A percentile compares a stretch with the other conserved stretches of the same genome.
These are phyloP conservation scores for Populus hybrid DNA, from an alignment of 441 rosid genomes.

Conservation along the genomic window DNA sequence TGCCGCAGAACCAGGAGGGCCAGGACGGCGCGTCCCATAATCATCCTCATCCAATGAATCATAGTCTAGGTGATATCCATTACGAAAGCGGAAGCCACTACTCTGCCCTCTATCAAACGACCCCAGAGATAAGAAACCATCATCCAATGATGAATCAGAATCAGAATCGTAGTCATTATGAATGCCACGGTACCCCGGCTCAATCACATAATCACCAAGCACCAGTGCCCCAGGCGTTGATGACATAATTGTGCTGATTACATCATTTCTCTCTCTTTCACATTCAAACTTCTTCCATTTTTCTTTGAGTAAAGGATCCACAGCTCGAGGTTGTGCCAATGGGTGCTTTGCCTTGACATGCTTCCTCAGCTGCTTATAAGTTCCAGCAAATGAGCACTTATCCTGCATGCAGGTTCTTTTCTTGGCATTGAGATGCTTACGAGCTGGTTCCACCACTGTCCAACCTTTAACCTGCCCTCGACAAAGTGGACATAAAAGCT, in stretches of 20 bases:
- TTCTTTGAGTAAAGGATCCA: constrained; percentile 68
- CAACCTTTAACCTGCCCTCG: constrained; percentile 96
- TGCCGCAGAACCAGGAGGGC: constrained; percentile 36
- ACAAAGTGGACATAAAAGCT: constrained; percentile 90
- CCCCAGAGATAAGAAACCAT: constrained; percentile 35
- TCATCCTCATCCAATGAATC: constrained; percentile 40
- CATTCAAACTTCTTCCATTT: constrained; percentile 80
- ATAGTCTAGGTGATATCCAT: constrained; percentile 31
- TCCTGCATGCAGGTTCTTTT: constrained; percentile 89
- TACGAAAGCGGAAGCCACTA: constrained; percentile 16
- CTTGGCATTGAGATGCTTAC: constrained; percentile 64
- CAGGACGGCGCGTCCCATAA: constrained; percentile 23
- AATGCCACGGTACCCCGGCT: constrained; percentile 45
- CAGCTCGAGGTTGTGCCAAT: constrained; percentile 68
- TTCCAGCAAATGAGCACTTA: constrained; percentile 63
- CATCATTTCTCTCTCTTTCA: constrained; percentile 68
- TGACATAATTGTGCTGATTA: constrained; percentile 77
- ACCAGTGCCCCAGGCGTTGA: constrained; percentile 82
- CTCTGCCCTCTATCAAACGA: constrained; percentile 36
- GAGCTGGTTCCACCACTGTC: constrained; percentile 88
- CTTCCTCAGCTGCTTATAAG: constrained; percentile 76
- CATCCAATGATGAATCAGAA: constrained; percentile 55
- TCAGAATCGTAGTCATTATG: constrained; percentile 53
- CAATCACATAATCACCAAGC: constrained; percentile 85
- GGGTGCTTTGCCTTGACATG: constrained; percentile 84